Conservation (phyloP, 805 yeast genomes). For the Diddensiella santjacobensis region DNA sequence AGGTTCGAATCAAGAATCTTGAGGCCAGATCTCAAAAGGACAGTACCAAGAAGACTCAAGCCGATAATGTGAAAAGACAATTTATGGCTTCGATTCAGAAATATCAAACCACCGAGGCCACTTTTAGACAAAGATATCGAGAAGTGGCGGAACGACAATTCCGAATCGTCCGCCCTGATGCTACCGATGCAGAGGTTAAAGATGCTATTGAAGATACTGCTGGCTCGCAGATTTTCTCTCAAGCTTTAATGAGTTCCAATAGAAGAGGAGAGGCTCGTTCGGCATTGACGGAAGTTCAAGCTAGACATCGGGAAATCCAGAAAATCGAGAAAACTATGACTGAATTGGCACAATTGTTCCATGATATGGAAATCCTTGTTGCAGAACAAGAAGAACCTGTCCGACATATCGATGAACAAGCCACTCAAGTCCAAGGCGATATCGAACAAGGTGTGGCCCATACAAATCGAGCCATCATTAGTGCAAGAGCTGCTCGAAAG, state of each 20-base stretch:
- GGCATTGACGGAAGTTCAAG: slow-evolving; percentile 92
- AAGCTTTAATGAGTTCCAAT: slow-evolving; percentile 51
- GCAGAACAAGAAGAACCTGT: slow-evolving; percentile 91
- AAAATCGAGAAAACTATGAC: slow-evolving; percentile 94
- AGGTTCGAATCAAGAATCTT: slow-evolving; percentile 68
- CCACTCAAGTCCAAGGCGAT: slow-evolving; percentile 79
- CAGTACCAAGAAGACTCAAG: slow-evolving; percentile 81
- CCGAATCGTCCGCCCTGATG: slow-evolving; percentile 55
- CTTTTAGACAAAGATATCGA: slow-evolving; percentile 77
- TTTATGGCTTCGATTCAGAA: slow-evolving; percentile 84
- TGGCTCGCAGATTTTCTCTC: slow-evolving; percentile 89
- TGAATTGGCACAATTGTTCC: slow-evolving; percentile 89
- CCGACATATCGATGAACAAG: slow-evolving; percentile 76
- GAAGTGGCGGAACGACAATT: slow-evolving; percentile 91
- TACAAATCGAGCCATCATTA: slow-evolving; percentile 81
- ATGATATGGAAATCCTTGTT: slow-evolving; percentile 93
- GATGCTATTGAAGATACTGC: slow-evolving; percentile 79
- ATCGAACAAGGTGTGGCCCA: slow-evolving; percentile 94
- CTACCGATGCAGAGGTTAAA: slow-evolving; percentile 72
- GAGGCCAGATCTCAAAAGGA: slow-evolving; percentile 55
- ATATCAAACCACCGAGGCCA: slow-evolving; percentile 80
- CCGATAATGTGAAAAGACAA: slow-evolving; percentile 79
- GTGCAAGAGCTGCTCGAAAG: slow-evolving; percentile 85
- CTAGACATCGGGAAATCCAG: slow-evolving; percentile 90
- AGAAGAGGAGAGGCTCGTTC: slow-evolving; percentile 75